Percentiles rank a stretch among this genome's conserved stretches.
phyloP scores from a whole-genome alignment of 2,329 filamentous ascomycete species.

The Fusarium musae region DNA sequence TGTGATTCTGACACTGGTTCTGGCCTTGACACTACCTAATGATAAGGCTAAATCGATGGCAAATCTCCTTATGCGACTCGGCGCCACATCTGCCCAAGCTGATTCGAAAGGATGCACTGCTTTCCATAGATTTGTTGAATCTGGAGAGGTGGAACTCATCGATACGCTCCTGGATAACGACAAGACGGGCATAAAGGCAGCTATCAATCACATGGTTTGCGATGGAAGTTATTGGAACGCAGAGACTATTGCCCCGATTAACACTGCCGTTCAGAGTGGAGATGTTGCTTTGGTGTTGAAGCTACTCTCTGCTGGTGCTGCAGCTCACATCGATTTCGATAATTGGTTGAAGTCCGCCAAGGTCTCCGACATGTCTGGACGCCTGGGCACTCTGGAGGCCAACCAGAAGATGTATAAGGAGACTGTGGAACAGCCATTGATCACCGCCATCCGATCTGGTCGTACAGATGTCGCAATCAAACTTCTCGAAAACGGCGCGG shows the following conservation, averaged over 20 bases:
- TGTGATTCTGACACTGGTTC: conserved; percentile 75
- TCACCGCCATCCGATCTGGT: conserved; percentile 65
- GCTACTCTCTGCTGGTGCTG: conserved; percentile 72
- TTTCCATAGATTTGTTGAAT: conserved; percentile 71
- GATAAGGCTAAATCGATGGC: conserved; percentile 74
- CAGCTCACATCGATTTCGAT: conserved; percentile 69
- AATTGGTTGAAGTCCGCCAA: conserved; percentile 70
- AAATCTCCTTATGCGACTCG: conserved; percentile 72
- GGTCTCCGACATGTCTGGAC: conserved; percentile 50
- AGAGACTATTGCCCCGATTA: conserved; percentile 61
- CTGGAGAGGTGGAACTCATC: conserved; percentile 59
- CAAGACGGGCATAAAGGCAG: conserved; percentile 67
- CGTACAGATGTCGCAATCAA: conserved; percentile 61
- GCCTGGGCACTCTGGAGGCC: conserved; percentile 55
- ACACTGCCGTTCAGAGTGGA: conserved; percentile 65
- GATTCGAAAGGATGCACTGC: conserved; percentile 73
- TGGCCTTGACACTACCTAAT: conserved; percentile 72
- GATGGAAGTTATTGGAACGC: conserved; percentile 48
- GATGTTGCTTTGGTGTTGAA: conserved; percentile 66
- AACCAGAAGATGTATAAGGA: conserved; percentile 62
- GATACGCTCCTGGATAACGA: conserved; percentile 66
- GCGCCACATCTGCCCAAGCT: conserved; percentile 78
- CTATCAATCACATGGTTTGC: conserved; percentile 73
- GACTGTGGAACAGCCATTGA: conserved; percentile 71
- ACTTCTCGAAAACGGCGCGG: conserved; percentile 71